These are phyloP conservation scores for Papilionanthe hybrid DNA, from an alignment of 116 monocot species.

Conservation along the genomic window DNA sequence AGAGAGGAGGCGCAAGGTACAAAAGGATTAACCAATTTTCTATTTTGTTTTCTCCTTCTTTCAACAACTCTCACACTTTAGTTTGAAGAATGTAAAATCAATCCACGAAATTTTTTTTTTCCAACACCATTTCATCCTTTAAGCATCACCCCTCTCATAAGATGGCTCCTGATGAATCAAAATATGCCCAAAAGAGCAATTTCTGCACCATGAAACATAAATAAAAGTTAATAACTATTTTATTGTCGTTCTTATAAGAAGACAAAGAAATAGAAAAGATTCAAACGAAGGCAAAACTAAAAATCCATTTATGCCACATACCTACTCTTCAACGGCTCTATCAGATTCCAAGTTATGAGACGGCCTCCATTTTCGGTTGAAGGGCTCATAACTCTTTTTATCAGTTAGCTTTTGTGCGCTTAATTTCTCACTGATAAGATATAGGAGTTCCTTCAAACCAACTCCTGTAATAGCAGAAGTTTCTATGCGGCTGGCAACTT, in stretches of 20 bases:
- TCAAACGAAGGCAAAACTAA: not conserved
- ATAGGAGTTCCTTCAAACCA: constrained; percentile 75
- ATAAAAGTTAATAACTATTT: not conserved
- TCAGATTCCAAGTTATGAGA: constrained; percentile 17
- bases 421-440: constrained; percentile 60
- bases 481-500: constrained; percentile 25
- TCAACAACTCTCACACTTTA: too few species aligned
- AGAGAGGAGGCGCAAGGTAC: too few species aligned
- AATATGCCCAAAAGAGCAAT: not conserved
- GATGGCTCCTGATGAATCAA: not conserved
- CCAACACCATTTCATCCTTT: not conserved
- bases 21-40: too few species aligned
- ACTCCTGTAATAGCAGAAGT: constrained; percentile 72
- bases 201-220: not conserved
- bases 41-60: too few species aligned
- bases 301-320: not conserved
- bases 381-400: constrained; percentile 32
- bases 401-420: constrained; percentile 18
- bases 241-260: not conserved
- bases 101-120: too few species aligned
- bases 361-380: constrained; percentile 82
- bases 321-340: constrained; percentile 32
- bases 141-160: not conserved
- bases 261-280: not conserved
- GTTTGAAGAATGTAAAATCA: too few species aligned